Evolutionary conservation across 768 basidiomycete species (phyloP), one percentile per base, ranked within the genome.

Genomic region (Russula ochroleuca): DNA sequence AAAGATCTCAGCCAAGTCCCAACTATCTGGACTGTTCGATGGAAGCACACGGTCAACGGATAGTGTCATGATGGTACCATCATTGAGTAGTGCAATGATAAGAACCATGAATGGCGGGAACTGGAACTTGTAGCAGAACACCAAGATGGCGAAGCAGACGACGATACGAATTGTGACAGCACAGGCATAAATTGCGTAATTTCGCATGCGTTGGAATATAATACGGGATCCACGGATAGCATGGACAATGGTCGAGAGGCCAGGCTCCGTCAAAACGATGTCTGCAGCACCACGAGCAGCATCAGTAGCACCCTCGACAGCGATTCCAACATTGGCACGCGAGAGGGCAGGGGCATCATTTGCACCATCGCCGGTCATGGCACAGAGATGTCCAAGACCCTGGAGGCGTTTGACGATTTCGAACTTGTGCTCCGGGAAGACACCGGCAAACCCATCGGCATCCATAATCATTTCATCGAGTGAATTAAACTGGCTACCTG

Each of bases 81-180:
- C 96, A 76, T 98, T 98, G 70, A 97, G 80, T 41, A 98, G 83
- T 63, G 96, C 96, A 69, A 98, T 94, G 76, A 98, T 92, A 75
- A 98, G 89, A 69, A 98, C 86, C 96, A 98, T 98, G 85, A 98
- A 98, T 14, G 96, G 94, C 69, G 96, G 96, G 93, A 98, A 98
- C 77, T 97, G 90, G 78, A 96, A 94, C 81, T 88, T 85, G 87
- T 94, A 98, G 40, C 87, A 88, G 75, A 98, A 98, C 49, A 92
- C 91, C 74, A 98, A 81, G 79, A 97, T 87, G 66, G 94, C 86
- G 78, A 98, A 98, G 78, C 92, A 96, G 69, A 97, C 91, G 69
- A 98, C 95, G 75, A 98, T 96, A 88, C 95, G 95, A 77, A 97
- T 97, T 65, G 95, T 98, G 70, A 96, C 93, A 48, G 92, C 85